Evolutionary conservation across 192 early-diverging fungal species (phyloP), one percentile per base, ranked within the genome.

Genomic region (Podila epicladia): DNA sequence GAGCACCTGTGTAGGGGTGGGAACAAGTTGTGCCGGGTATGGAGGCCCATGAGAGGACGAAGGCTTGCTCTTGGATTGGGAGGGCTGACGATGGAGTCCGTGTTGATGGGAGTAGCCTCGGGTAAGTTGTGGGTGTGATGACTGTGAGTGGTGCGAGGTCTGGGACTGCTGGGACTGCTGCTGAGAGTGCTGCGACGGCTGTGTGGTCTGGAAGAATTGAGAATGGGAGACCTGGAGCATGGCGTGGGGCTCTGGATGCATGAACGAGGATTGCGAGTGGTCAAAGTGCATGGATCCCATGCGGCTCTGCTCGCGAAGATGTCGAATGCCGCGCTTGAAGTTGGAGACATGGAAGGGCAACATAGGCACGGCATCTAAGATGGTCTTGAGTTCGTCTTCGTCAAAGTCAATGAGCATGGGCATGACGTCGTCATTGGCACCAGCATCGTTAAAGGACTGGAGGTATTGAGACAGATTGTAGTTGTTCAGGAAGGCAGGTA

Each of bases 381-480:
- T 75, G 65, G 84, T 86, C 66, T 74, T 83, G 53, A 89, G 59
- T 28, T 87, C 88, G n/a, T 78, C 73, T 7, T 89, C 88, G 45
- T 85, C 86, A 69, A 89, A 83, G 5, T 80, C 75, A 15, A 89
- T 51, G 19, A 89, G 73, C 35, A 85, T 83, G 15, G 76, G 80
- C 37, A 89, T 63, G 22, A 84, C 84, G 41, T 85, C 83, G 50
- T 89, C 87, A 0, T 82, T 67, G 29, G 84, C 86, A 32, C 88
- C 88, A 9, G 85, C 87, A 0, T 85, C 75, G 32, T 83, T 73
- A 55, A 87, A 84, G 17, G 69, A 76, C 11, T 69, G 48, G 26
- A 86, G 71, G 60, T 89, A 89, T 61, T 84, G 82, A n/a, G 75
- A 67, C n/a, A 89, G 68, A 51, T 88, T 85, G n/a, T 78, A 73